A percentile compares a stretch with the other conserved stretches of the same genome.
phyloP scores from a whole-genome alignment of 306 rosid species.

The Fagus crenata region DNA sequence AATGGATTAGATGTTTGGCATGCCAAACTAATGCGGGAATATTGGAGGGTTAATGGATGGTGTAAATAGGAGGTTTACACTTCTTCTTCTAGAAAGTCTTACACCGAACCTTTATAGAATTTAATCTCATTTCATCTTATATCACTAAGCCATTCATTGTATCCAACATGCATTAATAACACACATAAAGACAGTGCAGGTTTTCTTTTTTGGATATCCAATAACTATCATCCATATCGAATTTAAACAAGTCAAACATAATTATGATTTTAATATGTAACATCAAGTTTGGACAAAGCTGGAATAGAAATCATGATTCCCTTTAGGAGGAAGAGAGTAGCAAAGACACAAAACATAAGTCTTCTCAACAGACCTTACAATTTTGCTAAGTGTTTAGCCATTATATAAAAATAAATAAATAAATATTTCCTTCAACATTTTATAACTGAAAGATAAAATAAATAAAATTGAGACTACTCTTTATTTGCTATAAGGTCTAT shows the following conservation, averaged over 20 bases:
- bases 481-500: neutral
- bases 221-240: neutral
- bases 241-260: neutral
- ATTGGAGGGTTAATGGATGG: too few species aligned
- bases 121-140: neutral
- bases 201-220: neutral
- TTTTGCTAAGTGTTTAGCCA: neutral
- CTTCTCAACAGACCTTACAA: neutral
- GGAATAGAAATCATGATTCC: neutral
- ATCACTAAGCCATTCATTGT: neutral
- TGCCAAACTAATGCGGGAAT: neutral
- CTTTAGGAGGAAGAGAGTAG: neutral
- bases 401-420: neutral
- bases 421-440: neutral
- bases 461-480: neutral
- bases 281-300: neutral
- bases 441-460: neutral
- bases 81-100: too few species aligned
- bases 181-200: neutral
- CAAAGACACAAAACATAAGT: neutral
- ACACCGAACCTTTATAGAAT: too few species aligned
- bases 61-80: too few species aligned
- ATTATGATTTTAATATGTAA: neutral
- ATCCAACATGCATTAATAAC: neutral
- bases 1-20: neutral